Evolutionary conservation across 2,329 filamentous ascomycete species (phyloP).

Genomic region (Geoglossum cookeanum): DNA sequence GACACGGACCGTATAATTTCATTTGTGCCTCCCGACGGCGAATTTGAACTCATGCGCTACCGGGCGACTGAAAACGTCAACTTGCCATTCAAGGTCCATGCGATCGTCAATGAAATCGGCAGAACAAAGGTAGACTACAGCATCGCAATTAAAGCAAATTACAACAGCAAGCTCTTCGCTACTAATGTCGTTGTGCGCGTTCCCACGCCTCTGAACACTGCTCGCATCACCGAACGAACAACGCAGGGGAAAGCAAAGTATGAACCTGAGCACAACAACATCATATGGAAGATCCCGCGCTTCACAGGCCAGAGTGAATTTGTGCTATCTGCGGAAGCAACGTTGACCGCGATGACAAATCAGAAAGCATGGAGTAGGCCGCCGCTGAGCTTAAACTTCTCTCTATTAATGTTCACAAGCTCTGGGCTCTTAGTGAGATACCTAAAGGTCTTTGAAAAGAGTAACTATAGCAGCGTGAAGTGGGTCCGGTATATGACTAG

Average conservation of each 20-base stretch:
- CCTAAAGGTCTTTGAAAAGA: slow-evolving; percentile 98
- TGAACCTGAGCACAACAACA: slow-evolving; percentile 93
- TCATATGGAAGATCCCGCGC: slow-evolving; percentile 97
- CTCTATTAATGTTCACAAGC: slow-evolving; percentile 93
- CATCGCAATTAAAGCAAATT: slow-evolving; percentile 93
- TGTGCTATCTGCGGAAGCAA: slow-evolving; percentile 83
- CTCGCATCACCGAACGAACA: slow-evolving; percentile 77
- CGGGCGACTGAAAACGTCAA: slow-evolving; percentile 97
- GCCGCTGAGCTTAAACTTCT: slow-evolving; percentile 80
- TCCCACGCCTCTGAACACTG: slow-evolving; percentile 90
- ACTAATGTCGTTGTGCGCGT: slow-evolving; percentile 92
- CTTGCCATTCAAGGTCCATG: slow-evolving; percentile 94
- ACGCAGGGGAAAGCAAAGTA: slow-evolving; percentile 97
- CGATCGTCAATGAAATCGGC: slow-evolving; percentile 92
- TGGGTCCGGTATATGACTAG: slow-evolving; percentile 99
- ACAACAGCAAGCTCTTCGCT: slow-evolving; percentile 86
- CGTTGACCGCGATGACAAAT: slow-evolving; percentile 90
- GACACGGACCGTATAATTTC: slow-evolving; percentile 93
- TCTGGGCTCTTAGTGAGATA: slow-evolving; percentile 83
- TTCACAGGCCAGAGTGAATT: slow-evolving; percentile 97
- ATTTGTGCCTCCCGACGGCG: slow-evolving; percentile 89
- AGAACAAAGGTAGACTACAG: slow-evolving; percentile 98
- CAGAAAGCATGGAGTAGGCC: slow-evolving; percentile 94
- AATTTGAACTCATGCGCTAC: slow-evolving; percentile 98
- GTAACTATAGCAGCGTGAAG: slow-evolving; percentile 95